These are phyloP conservation scores for Ophiocordyceps sinensis DNA, from an alignment of 2,329 filamentous ascomycete genomes.

Conservation along the genomic window DNA sequence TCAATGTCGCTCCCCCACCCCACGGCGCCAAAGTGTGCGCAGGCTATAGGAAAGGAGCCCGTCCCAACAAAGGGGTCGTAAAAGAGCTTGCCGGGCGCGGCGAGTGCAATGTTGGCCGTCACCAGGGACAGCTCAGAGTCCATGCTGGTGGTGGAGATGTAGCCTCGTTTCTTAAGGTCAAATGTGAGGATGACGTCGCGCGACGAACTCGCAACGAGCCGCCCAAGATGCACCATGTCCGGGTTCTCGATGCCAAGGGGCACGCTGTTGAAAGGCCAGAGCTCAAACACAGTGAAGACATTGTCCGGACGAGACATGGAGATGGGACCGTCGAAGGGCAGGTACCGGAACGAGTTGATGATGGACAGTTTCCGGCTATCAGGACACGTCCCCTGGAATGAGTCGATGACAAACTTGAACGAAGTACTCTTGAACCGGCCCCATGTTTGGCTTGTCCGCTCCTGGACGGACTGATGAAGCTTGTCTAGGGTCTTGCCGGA, in stretches of 20 bases:
- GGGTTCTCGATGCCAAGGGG: slow-evolving; percentile 36
- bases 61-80: slow-evolving; percentile 96
- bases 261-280: slow-evolving; percentile 49
- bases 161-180: slow-evolving; percentile 82
- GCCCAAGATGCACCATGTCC: slow-evolving; percentile 52
- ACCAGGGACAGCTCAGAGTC: slow-evolving; percentile 85
- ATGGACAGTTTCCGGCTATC: slow-evolving; percentile 50
- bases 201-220: slow-evolving; percentile 51
- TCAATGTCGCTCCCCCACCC: slow-evolving; percentile 88
- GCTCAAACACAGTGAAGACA: slow-evolving; percentile 69
- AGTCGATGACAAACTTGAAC: slow-evolving; percentile 76
- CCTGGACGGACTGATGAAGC: slow-evolving; percentile 52
- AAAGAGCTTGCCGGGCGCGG: slow-evolving; percentile 68
- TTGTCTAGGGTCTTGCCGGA: slow-evolving; percentile 48
- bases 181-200: slow-evolving; percentile 58
- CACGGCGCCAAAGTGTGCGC: slow-evolving; percentile 75
- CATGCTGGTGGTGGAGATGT: slow-evolving; percentile 96
- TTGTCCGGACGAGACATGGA: slow-evolving; percentile 59
- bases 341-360: slow-evolving; percentile 69
- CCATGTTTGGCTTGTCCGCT: slow-evolving; percentile 51
- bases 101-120: slow-evolving; percentile 81
- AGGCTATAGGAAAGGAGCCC: slow-evolving; percentile 81
- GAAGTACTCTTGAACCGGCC: slow-evolving; percentile 44
- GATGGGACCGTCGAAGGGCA: slow-evolving; percentile 67
- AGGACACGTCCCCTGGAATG: slow-evolving; percentile 61